These are phyloP conservation scores for Fusarium coicis DNA, from an alignment of 2,329 filamentous ascomycete genomes.

Conservation along the genomic window DNA sequence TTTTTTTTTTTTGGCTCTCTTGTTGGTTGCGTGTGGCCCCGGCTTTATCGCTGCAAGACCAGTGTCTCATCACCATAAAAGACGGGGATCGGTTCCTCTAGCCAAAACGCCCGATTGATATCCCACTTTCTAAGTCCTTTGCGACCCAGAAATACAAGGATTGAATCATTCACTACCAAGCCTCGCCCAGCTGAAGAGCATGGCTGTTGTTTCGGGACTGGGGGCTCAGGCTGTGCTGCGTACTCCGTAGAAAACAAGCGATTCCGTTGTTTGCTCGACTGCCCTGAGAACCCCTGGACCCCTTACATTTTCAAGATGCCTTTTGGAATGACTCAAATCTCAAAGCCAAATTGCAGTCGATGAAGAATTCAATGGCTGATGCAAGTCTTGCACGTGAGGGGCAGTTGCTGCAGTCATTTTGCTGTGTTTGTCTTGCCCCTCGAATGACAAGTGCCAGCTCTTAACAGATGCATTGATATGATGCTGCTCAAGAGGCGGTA, in stretches of 20 bases:
- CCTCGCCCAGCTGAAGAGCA: conserved; percentile 17
- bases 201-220: conserved; percentile 32
- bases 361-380: not conserved
- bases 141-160: conserved; percentile 13
- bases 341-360: not conserved
- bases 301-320: not conserved
- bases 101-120: conserved; percentile 25
- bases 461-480: conserved; percentile 1
- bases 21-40: conserved; percentile 17
- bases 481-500: not conserved
- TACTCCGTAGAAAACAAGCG: conserved; percentile 20
- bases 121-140: conserved; percentile 6
- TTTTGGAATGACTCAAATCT: not conserved
- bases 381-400: conserved; percentile 20
- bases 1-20: not conserved
- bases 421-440: conserved; percentile 22
- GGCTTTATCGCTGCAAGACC: conserved; percentile 38
- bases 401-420: conserved; percentile 22
- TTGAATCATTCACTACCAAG: conserved; percentile 4
- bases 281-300: not conserved
- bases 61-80: conserved; percentile 39
- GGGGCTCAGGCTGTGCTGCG: conserved; percentile 2
- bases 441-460: not conserved
- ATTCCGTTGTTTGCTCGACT: conserved; percentile 10
- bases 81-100: conserved; percentile 13